phyloP scores from a whole-genome alignment of 2,329 filamentous ascomycete species.

The Trichoderma sp. region DNA sequence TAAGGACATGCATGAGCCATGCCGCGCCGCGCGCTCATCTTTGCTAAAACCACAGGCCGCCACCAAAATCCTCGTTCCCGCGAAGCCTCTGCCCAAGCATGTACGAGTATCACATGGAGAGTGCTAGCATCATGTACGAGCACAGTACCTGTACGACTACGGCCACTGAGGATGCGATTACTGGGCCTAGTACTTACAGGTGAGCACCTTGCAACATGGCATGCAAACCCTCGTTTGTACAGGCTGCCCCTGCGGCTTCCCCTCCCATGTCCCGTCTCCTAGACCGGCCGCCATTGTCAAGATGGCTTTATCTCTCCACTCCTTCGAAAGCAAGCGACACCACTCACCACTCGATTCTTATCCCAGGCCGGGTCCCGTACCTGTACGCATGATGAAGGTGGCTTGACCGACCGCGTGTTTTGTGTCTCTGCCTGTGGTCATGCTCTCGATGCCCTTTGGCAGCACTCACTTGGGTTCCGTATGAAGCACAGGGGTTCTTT shows the following conservation, averaged over 20 bases:
- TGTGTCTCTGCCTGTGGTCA: background rate
- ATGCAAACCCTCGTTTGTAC: conserved; percentile 2
- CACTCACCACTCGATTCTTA: background rate
- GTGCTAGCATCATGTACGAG: background rate
- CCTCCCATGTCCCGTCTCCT: conserved; percentile 16
- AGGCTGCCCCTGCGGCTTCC: background rate
- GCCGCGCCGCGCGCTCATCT: conserved; percentile 14
- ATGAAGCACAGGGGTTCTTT: background rate
- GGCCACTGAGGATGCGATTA: conserved; percentile 11
- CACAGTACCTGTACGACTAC: background rate
- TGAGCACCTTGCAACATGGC: background rate
- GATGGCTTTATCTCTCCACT: conserved; percentile 11
- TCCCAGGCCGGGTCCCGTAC: background rate
- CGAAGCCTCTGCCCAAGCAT: background rate
- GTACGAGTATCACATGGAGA: background rate
- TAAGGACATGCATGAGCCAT: conserved; percentile 17
- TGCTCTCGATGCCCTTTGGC: background rate
- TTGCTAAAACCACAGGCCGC: conserved; percentile 17
- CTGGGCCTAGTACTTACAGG: background rate
- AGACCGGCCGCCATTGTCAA: conserved; percentile 5
- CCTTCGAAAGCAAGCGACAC: conserved; percentile 2
- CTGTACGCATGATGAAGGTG: background rate
- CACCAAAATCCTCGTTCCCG: conserved; percentile 18
- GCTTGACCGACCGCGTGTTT: background rate
- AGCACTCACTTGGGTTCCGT: background rate